Evolutionary conservation across 257 asterid species (phyloP).

Genomic region (Sherardia arvensis): DNA sequence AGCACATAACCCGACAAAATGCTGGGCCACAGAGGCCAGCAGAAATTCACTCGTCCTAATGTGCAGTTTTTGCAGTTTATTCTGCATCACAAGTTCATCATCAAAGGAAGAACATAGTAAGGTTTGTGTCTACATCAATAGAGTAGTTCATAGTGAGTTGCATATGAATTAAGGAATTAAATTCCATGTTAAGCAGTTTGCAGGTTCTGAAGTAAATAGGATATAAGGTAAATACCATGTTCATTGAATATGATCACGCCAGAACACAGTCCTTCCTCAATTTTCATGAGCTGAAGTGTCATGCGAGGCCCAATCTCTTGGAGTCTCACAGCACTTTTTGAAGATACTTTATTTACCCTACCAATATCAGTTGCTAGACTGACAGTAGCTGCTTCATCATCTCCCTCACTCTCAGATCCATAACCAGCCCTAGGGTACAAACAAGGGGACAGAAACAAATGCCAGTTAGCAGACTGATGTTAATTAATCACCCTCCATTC

Average conservation of each 20-base stretch:
- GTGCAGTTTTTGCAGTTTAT: neutral
- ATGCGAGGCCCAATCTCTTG: constrained; percentile 92
- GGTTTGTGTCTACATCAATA: neutral
- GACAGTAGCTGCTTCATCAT: constrained; percentile 89
- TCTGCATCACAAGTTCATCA: neutral
- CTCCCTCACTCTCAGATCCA: constrained; percentile 93
- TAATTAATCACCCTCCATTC: neutral
- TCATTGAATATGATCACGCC: constrained; percentile 51
- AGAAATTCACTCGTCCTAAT: neutral
- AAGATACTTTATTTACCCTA: constrained; percentile 67
- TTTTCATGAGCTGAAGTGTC: constrained; percentile 64
- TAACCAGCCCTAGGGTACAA: constrained; percentile 61
- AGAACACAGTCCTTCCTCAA: constrained; percentile 78
- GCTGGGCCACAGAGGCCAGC: neutral
- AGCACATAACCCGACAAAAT: neutral
- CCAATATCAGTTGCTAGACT: constrained; percentile 60
- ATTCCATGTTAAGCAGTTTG: neutral
- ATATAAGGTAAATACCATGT: constrained; percentile 12
- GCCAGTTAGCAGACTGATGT: neutral
- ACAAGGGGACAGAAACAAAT: neutral
- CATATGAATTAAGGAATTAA: neutral
- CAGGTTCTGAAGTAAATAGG: neutral
- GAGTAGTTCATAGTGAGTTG: neutral
- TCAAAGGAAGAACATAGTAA: neutral
- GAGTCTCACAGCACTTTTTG: constrained; percentile 84